phyloP scores from a whole-genome alignment of 2,329 filamentous ascomycete genomes.

The Trichophyton rubrum region DNA sequence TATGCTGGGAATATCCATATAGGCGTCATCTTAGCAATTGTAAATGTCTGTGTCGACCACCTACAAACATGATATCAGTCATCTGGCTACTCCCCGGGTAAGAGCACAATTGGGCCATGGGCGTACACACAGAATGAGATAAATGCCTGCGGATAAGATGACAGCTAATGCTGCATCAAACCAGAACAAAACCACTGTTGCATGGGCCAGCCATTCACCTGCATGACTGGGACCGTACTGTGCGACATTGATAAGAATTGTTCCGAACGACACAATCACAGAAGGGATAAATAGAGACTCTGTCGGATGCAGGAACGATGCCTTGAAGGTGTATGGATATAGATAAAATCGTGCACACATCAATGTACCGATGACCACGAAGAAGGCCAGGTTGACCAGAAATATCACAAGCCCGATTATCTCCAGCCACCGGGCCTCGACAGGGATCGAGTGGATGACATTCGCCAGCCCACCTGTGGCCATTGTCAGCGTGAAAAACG shows the following conservation, averaged over 20 bases:
- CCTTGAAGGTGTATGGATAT: constrained; percentile 56
- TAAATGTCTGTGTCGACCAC: constrained; percentile 53
- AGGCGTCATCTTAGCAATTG: constrained; percentile 74
- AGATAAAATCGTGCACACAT: constrained; percentile 56
- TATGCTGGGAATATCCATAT: constrained; percentile 84
- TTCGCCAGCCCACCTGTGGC: constrained; percentile 50
- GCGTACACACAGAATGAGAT: constrained; percentile 50
- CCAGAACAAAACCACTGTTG: constrained; percentile 62
- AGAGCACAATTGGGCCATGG: no score
- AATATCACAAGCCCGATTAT: constrained; percentile 50
- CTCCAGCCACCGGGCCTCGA: constrained; percentile 25
- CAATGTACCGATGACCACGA: constrained; percentile 49
- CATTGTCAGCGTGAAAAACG: constrained; percentile 63
- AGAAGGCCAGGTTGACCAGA: constrained; percentile 51
- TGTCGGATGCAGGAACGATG: constrained; percentile 62
- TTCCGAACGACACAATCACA: constrained; percentile 55
- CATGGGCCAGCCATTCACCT: constrained; percentile 48
- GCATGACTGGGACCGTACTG: constrained; percentile 58
- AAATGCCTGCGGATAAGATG: constrained; percentile 55
- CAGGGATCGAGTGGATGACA: constrained; percentile 36
- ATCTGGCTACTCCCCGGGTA: background rate
- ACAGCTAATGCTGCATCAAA: constrained; percentile 57
- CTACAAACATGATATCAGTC: constrained; percentile 21
- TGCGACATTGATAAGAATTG: constrained; percentile 64
- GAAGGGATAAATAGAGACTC: constrained; percentile 69